Base-by-base conservation (phyloP, 805 yeast genomes). In the Saccharomycopsis olivae region DNA sequence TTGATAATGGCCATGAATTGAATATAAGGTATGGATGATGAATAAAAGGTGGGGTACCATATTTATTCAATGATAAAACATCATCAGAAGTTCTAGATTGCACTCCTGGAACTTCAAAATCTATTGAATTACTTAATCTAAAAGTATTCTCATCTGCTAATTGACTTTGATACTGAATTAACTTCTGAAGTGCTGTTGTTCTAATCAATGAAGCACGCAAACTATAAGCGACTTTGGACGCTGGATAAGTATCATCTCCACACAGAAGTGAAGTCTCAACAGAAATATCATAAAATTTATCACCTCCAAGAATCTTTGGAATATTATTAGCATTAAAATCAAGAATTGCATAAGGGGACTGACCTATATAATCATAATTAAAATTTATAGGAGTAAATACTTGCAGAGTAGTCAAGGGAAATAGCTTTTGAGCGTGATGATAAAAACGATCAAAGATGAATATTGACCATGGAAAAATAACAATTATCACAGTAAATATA, bases 391-490 rank as follows among this genome's bases (percentile, higher is more conserved):
- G 47, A 20, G 38, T 32, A 8, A 40, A 15, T n/a, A 40, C 27
- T 16, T 37, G 15, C 21, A n/a, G 17, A 29, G 29, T 16, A 9
- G 21, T 8, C 14, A 25, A 27, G 3, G 37, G 19, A 17, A 17
- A 32, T 6, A 29, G 33, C 11, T 29, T 25, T n/a, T 18, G 28
- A 9, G 15, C 24, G n/a, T n/a, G n/a, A n/a, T n/a, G n/a, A 25
- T 37, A 44, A 21, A 44, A 37, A 17, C 40, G 40, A 27, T 35
- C 29, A 16, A 44, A 44, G 10, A 25, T 33, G 27, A 44, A 44
- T 11, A 38, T 23, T 3, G 47, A 44, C 47, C 47, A 44, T 4
- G 47, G 47, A 11, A 44, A 29, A 13, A 44, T 36, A 6, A 39
- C 14, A 5, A 37, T 9, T 18, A 36, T n/a, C 8, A 29, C 19